Evolutionary conservation across 2,329 filamentous ascomycete genomes (phyloP).

Genomic region (Ophiosphaerella korrae): DNA sequence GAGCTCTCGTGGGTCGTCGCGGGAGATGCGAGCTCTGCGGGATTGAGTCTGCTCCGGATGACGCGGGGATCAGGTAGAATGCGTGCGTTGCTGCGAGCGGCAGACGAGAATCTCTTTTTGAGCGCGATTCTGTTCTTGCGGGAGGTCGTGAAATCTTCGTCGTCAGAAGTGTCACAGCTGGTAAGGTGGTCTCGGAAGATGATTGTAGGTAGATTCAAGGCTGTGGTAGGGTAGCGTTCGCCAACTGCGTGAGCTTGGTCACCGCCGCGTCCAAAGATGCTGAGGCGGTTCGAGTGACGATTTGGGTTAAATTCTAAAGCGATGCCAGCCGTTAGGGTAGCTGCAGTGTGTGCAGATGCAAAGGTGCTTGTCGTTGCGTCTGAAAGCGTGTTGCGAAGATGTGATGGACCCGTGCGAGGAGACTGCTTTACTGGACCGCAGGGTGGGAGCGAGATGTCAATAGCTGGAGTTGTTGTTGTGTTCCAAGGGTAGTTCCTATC

Average conservation of each 20-base stretch:
- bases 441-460: constrained; percentile 49
- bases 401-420: constrained; percentile 38
- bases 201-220: constrained; percentile 49
- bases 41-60: constrained; percentile 18
- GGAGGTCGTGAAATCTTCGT: constrained; percentile 28
- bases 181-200: constrained; percentile 33
- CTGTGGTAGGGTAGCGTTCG: constrained; percentile 56
- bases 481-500: constrained; percentile 56
- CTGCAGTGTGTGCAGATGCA: constrained; percentile 14
- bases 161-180: constrained; percentile 32
- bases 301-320: constrained; percentile 17
- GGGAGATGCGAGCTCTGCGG: constrained; percentile 18
- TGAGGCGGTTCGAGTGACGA: constrained; percentile 23
- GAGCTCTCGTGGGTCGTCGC: constrained; percentile 14
- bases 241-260: constrained; percentile 47
- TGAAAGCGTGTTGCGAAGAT: constrained; percentile 37
- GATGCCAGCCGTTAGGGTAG: constrained; percentile 19
- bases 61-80: constrained; percentile 13
- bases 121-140: constrained; percentile 29
- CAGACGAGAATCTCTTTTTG: constrained; percentile 29
- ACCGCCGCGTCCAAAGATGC: constrained; percentile 27
- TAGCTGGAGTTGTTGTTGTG: constrained; percentile 40
- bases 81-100: constrained; percentile 19
- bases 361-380: constrained; percentile 30
- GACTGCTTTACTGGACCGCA: constrained; percentile 33